Evolutionary conservation across 73 alveolate species (phyloP).

Genomic region (Paramecium tetraurelia): DNA sequence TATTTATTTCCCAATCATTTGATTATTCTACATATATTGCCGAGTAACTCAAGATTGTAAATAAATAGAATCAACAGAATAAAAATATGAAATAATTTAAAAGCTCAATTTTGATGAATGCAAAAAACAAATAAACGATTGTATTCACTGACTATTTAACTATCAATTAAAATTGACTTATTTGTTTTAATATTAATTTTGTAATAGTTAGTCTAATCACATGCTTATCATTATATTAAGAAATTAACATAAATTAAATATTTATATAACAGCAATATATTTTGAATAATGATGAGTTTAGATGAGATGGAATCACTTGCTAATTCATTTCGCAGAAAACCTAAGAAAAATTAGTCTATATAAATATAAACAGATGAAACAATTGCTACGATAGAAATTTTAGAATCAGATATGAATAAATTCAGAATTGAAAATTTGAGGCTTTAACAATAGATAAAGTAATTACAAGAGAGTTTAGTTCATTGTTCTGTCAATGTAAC

Average conservation of each 20-base stretch:
- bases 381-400: background rate
- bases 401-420: slow-evolving; percentile 23
- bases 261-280: background rate
- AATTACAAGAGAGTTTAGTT: slow-evolving; percentile 32
- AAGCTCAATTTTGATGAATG: background rate
- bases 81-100: background rate
- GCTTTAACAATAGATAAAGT: background rate
- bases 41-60: background rate
- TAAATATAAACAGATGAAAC: slow-evolving; percentile 23
- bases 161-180: no score
- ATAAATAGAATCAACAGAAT: no score
- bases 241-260: background rate
- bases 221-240: background rate
- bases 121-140: no score
- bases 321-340: background rate
- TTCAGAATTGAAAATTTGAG: slow-evolving; percentile 22
- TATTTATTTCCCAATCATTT: background rate
- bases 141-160: no score
- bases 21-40: background rate
- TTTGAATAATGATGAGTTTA: background rate
- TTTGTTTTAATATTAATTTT: background rate
- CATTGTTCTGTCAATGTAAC: background rate
- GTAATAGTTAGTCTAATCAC: background rate
- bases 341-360: background rate
- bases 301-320: background rate